These are phyloP conservation scores for Colletotrichum cuscutae DNA, from an alignment of 2,329 filamentous ascomycete species.

Conservation along the genomic window DNA sequence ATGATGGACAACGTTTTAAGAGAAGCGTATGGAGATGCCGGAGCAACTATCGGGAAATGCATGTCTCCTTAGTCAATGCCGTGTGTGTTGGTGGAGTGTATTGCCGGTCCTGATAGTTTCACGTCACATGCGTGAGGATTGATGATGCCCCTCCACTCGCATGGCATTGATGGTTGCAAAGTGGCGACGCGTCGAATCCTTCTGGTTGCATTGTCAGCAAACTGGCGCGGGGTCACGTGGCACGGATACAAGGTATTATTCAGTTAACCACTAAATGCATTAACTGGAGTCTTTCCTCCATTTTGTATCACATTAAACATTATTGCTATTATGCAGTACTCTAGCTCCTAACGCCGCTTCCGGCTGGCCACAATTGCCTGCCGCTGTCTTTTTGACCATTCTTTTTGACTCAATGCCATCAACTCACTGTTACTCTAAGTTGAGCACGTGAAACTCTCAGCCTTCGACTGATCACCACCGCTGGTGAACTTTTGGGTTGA, in stretches of 20 bases:
- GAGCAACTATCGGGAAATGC: background rate
- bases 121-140: background rate
- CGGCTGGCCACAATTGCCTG: background rate
- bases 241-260: rapidly evolving
- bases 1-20: background rate
- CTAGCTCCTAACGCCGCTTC: background rate
- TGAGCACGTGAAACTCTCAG: conserved; percentile 18
- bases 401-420: background rate
- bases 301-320: conserved; percentile 1
- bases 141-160: background rate
- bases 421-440: background rate
- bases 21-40: background rate
- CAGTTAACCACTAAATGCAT: background rate
- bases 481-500: conserved; percentile 8
- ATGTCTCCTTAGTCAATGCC: conserved; percentile 6
- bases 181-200: background rate
- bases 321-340: background rate
- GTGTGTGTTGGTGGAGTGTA: background rate
- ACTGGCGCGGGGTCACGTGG: conserved; percentile 27
- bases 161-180: background rate
- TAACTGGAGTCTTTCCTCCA: rapidly evolving
- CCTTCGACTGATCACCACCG: background rate
- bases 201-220: conserved; percentile 9
- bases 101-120: background rate
- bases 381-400: background rate